Evolutionary conservation across 2,329 filamentous ascomycete genomes (phyloP).

Genomic region (Penicillium sp.): DNA sequence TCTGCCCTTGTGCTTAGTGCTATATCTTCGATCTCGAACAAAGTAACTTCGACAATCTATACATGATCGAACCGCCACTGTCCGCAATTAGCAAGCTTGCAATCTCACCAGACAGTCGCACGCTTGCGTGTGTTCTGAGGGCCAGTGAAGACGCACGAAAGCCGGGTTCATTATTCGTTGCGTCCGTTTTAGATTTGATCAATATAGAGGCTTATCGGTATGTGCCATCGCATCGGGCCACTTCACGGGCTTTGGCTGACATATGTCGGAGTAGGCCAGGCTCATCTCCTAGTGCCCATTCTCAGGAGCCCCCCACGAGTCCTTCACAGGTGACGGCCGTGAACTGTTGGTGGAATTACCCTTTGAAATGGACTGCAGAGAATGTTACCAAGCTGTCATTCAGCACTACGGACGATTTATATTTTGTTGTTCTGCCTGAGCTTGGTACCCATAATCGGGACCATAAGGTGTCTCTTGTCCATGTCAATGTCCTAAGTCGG

Average conservation of each 20-base stretch:
- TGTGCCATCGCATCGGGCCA: too few relatives aligned
- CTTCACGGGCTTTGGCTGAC: too few relatives aligned
- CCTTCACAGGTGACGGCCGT: not conserved
- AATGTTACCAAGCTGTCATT: not conserved
- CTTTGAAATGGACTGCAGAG: not conserved
- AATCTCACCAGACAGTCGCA: not conserved
- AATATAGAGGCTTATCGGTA: too few relatives aligned
- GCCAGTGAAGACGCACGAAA: not conserved
- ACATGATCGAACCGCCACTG: not conserved
- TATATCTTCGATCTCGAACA: constrained; percentile 3
- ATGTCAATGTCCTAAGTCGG: not conserved
- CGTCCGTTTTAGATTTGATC: not conserved
- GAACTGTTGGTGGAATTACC: not conserved
- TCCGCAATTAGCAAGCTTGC: constrained; percentile 1
- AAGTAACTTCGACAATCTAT: not conserved
- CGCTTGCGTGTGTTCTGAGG: not conserved
- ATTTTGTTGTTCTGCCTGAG: not conserved
- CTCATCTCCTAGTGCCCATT: too few relatives aligned
- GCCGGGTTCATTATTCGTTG: not conserved
- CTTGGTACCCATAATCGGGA: not conserved
- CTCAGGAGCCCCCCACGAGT: not conserved
- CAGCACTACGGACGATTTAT: not conserved
- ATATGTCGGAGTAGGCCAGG: too few relatives aligned
- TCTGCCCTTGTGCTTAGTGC: not conserved
- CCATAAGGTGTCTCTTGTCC: not conserved